Evolutionary conservation across 306 rosid genomes (phyloP).

Genomic region (Quercus mongolica): DNA sequence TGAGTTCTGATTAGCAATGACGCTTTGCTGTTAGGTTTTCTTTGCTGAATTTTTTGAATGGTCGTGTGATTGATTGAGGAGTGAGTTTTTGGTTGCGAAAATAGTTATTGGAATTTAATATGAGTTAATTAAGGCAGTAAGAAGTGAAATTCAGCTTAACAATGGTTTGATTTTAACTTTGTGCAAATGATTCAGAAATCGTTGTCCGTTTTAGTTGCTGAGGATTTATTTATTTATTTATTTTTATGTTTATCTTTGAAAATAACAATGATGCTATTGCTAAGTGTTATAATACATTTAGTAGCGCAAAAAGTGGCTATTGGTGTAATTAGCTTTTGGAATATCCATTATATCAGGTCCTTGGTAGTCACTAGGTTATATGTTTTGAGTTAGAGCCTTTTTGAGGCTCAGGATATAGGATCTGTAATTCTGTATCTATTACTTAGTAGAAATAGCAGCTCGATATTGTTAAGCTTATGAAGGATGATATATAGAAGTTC

Average conservation of each 20-base stretch:
- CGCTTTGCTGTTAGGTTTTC: conserved; percentile 8
- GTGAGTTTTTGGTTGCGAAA: conserved; percentile 11
- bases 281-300: neutral
- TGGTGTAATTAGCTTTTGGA: neutral
- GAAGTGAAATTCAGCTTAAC: neutral
- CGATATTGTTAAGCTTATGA: neutral
- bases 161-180: neutral
- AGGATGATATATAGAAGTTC: neutral
- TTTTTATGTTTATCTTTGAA: neutral
- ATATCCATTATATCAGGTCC: neutral
- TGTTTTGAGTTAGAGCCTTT: neutral
- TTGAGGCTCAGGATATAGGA: neutral
- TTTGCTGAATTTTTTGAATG: neutral
- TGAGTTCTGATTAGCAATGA: neutral
- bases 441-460: neutral
- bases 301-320: neutral
- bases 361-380: neutral
- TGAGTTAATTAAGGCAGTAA: too few relatives aligned
- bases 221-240: neutral
- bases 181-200: neutral
- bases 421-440: too few relatives aligned
- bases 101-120: neutral
- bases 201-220: neutral
- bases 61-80: neutral
- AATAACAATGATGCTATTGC: neutral